Conservation (phyloP, 2,329 filamentous ascomycete species). For the Colletotrichum sp. region DNA sequence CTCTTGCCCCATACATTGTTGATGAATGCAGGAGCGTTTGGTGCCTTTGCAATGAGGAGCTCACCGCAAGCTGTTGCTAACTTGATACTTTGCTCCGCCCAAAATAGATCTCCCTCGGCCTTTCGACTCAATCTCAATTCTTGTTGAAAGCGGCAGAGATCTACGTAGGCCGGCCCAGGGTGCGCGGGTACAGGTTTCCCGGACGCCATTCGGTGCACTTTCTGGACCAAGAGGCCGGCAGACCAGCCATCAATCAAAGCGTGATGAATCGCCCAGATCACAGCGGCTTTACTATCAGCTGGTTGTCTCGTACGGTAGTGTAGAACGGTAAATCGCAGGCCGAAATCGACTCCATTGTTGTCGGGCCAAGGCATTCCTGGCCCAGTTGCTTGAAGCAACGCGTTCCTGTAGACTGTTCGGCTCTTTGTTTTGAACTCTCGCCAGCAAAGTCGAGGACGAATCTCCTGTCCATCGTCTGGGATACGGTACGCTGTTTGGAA, state of each 20-base stretch:
- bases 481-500: conserved; percentile 3
- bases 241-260: background rate
- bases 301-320: background rate
- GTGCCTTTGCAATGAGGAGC: background rate
- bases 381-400: background rate
- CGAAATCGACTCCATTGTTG: background rate
- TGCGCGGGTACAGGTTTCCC: background rate
- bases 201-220: background rate
- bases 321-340: background rate
- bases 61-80: background rate
- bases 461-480: background rate
- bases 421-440: background rate
- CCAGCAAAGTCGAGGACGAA: background rate
- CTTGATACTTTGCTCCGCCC: background rate
- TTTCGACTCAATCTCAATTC: background rate
- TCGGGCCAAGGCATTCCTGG: background rate
- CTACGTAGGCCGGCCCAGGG: background rate
- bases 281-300: background rate
- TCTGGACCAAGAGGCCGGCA: background rate
- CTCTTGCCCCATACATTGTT: background rate
- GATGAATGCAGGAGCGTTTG: background rate
- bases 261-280: background rate
- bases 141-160: background rate
- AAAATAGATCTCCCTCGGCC: background rate
- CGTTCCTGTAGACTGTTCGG: background rate